A percentile compares a stretch with the other conserved stretches of the same genome.
phyloP scores from a whole-genome alignment of 2,329 filamentous ascomycete species.

The Talaromyces sp. region DNA sequence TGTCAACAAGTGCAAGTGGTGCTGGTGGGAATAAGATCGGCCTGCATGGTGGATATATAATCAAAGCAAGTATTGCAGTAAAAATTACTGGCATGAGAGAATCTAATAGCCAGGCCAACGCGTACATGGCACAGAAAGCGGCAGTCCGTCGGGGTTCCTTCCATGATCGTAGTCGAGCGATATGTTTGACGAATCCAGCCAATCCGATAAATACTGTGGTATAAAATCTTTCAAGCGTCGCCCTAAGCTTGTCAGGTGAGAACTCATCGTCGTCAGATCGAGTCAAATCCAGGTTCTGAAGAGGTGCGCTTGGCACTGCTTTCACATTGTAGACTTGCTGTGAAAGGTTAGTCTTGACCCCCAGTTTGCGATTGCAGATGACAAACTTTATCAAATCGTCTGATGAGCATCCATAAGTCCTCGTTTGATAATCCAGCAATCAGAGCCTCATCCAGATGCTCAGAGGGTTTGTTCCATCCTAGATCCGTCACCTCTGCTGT shows the following conservation, averaged over 20 bases:
- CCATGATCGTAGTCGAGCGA: conserved; percentile 78
- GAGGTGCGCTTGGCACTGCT: conserved; percentile 60
- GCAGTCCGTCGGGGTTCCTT: conserved; percentile 69
- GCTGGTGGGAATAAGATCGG: conserved; percentile 72
- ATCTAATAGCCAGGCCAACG: conserved; percentile 71
- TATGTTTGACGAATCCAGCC: conserved; percentile 70
- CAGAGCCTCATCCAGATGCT: conserved; percentile 44
- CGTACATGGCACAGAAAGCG: conserved; percentile 65
- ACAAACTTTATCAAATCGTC: conserved; percentile 63
- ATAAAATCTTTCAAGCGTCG: conserved; percentile 77
- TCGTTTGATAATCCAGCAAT: conserved; percentile 69
- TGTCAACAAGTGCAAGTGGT: conserved; percentile 71
- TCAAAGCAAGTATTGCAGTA: conserved; percentile 63
- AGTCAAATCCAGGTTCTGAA: conserved; percentile 76
- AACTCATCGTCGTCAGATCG: conserved; percentile 83
- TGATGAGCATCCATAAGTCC: too few relatives aligned
- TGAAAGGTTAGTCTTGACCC: conserved; percentile 23
- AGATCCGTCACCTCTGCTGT: conserved; percentile 18
- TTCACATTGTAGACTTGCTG: conserved; percentile 73
- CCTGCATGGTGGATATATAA: conserved; percentile 67
- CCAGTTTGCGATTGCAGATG: neutral
- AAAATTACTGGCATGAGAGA: conserved; percentile 66
- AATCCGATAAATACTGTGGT: conserved; percentile 74
- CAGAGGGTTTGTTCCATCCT: conserved; percentile 20
- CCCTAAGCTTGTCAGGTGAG: conserved; percentile 78